phyloP scores from a whole-genome alignment of 192 early-diverging fungal genomes.

The Chytriomyces confervae region DNA sequence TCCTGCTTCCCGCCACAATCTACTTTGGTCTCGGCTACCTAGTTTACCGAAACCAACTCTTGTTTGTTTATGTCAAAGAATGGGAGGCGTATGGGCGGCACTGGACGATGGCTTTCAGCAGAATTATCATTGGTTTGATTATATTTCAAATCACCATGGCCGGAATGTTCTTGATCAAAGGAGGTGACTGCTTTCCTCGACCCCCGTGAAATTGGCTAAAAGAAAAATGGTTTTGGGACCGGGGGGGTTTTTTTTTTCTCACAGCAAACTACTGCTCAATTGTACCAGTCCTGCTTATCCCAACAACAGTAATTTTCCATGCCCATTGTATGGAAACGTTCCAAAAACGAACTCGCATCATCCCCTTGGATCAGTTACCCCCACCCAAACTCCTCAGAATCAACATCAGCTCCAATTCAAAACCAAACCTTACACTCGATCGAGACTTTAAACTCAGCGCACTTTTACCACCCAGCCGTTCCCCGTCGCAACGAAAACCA shows the following conservation, averaged over 20 bases:
- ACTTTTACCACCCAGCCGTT: not conserved
- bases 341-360: constrained; percentile 31
- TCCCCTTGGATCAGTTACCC: constrained; percentile 14
- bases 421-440: not conserved
- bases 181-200: constrained; percentile 12
- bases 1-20: constrained; percentile 51
- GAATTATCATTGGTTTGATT: constrained; percentile 48
- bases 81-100: constrained; percentile 55
- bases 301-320: constrained; percentile 46
- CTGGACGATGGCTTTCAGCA: constrained; percentile 53
- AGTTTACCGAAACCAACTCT: constrained; percentile 25
- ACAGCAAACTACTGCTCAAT: constrained; percentile 31
- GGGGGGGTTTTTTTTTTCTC: not conserved
- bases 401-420: not conserved
- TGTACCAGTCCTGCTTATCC: constrained; percentile 38
- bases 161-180: constrained; percentile 46
- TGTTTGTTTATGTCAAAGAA: constrained; percentile 63
- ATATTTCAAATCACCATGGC: constrained; percentile 48
- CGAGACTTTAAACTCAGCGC: not conserved
- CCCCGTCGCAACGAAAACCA: not conserved
- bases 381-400: not conserved
- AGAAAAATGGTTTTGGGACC: not conserved
- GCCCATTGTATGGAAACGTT: constrained; percentile 47
- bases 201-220: not conserved
- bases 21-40: constrained; percentile 39